Evolutionary conservation across 208 protist genomes (phyloP).

Genomic region (Blechomonas ayalai): DNA sequence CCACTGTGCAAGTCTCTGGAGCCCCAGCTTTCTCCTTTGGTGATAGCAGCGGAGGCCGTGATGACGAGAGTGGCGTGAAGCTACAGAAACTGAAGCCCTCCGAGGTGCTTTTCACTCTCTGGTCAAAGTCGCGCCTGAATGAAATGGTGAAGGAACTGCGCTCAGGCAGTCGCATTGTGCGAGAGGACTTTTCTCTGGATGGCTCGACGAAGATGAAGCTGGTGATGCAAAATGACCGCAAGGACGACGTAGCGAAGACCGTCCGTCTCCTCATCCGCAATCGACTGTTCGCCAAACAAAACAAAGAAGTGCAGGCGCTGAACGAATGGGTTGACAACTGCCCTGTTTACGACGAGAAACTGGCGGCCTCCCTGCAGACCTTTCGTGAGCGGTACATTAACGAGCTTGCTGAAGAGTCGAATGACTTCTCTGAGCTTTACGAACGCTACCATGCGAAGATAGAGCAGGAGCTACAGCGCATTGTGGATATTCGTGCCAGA

Average conservation of each 20-base stretch:
- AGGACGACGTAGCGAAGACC: conserved; percentile 49
- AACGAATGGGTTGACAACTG: conserved; percentile 67
- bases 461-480: conserved; percentile 53
- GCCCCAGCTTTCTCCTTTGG: no score
- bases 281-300: conserved; percentile 67
- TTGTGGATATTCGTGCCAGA: conserved; percentile 41
- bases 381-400: conserved; percentile 60
- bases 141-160: conserved; percentile 60
- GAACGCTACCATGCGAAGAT: conserved; percentile 32
- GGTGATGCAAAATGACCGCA: conserved; percentile 84
- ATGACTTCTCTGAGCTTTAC: conserved; percentile 41
- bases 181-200: conserved; percentile 45
- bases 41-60: conserved; percentile 1
- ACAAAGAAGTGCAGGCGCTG: conserved; percentile 33
- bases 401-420: conserved; percentile 48
- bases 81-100: conserved; percentile 46
- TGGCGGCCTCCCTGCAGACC: conserved; percentile 50
- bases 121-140: conserved; percentile 49
- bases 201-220: conserved; percentile 40
- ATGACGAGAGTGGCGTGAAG: conserved; percentile 5
- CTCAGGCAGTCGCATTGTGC: conserved; percentile 77
- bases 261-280: conserved; percentile 47
- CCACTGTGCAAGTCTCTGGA: no score
- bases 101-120: conserved; percentile 71
- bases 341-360: conserved; percentile 64